Conservation (phyloP, 345 rosid genomes). For the Microthlaspi erraticum region DNA sequence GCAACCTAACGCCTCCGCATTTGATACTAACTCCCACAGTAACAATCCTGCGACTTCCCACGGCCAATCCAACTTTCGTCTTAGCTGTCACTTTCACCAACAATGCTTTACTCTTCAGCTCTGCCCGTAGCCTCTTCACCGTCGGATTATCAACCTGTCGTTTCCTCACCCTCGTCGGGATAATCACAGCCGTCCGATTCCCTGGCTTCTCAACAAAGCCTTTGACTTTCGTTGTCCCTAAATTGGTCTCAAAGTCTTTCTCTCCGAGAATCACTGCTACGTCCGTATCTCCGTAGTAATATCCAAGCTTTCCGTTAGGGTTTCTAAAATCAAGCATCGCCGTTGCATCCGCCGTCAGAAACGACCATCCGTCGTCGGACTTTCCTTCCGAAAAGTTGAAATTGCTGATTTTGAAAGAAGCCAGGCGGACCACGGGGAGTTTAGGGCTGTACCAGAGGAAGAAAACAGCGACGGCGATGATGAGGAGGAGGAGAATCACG, state of each 20-base stretch:
- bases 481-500: slow-evolving; percentile 46
- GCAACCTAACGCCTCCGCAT: slow-evolving; percentile 59
- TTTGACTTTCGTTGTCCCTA: slow-evolving; percentile 52
- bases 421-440: slow-evolving; percentile 67
- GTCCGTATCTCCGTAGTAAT: slow-evolving; percentile 50
- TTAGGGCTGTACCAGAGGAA: slow-evolving; percentile 81
- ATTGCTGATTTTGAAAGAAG: slow-evolving; percentile 54
- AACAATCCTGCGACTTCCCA: slow-evolving; percentile 52
- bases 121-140: slow-evolving; percentile 46
- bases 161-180: slow-evolving; percentile 51
- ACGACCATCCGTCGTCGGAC: slow-evolving; percentile 56
- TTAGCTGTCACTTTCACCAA: slow-evolving; percentile 55
- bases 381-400: slow-evolving; percentile 53
- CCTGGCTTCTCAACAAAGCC: slow-evolving; percentile 52
- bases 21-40: slow-evolving; percentile 50
- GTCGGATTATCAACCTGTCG: slow-evolving; percentile 53
- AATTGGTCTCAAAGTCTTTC: slow-evolving; percentile 43
- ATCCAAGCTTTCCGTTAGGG: slow-evolving; percentile 61
- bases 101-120: slow-evolving; percentile 49
- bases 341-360: slow-evolving; percentile 52
- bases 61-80: slow-evolving; percentile 57
- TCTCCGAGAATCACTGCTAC: slow-evolving; percentile 49
- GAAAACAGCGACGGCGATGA: slow-evolving; percentile 47
- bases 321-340: slow-evolving; percentile 63
- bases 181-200: slow-evolving; percentile 61